Evolutionary conservation across 768 basidiomycete genomes (phyloP), one percentile per base, ranked within the genome.

Genomic region (Hygrophorus pudorinus): DNA sequence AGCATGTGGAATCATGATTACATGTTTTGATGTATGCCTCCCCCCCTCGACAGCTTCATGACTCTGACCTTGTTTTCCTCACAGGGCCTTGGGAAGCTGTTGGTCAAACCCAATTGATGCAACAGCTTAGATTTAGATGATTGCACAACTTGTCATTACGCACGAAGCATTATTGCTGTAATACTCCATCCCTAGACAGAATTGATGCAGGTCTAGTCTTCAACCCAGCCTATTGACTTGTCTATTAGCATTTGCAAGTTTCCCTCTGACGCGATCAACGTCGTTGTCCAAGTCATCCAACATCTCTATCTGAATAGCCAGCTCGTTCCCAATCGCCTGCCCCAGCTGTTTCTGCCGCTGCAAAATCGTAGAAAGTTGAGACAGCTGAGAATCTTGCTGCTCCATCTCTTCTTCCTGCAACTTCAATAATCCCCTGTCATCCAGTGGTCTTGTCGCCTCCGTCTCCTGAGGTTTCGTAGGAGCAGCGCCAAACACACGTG

Each of bases 1-100:
- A 31, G 96, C 94, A 33, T 99, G 96, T 62, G 94, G 94, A 17
- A 84, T 99, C 52, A 97, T 98, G 94, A 96, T 97, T 59, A 79
- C 87, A 45, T 92, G 84, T 60, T 98, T 84, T 58, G 93, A 98
- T 78, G 92, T 80, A 52, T 24, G 74, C 64, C 9, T 30, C 17
- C 14, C 31, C 42, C 29, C n/a, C 41, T 46, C 28, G 18, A 45
- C 10, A 46, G 12, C 27, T 29, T 20, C 17, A 9, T 32, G 37
- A 38, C 46, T 61, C 29, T 28, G 18, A 20, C 46, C 32, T 24
- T 27, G 32, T 44, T 37, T 61, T 17, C 9, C 24, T 21, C 20
- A 0, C 44, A 84, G 81, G 79, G 82, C 38, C 65, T 85, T 44
- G 81, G 79, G 41, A 69, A 61, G 48, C 57, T 72, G 33, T 59